Conservation (phyloP, 805 yeast species). For the Ogataea pignaliae region DNA sequence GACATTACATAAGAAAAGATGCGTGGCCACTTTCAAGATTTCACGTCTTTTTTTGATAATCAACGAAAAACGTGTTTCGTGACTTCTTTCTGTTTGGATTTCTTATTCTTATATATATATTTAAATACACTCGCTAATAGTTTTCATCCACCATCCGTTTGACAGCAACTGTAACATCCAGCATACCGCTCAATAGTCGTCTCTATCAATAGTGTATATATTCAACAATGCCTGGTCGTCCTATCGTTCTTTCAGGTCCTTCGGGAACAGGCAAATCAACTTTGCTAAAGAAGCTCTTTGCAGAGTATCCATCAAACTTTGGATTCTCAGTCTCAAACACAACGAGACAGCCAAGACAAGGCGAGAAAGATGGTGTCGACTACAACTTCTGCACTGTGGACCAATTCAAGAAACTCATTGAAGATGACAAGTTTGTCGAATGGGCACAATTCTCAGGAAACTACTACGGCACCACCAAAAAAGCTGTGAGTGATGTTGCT, state of each 20-base stretch:
- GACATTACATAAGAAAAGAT: no score
- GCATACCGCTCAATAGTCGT: no score
- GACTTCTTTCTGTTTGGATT: no score
- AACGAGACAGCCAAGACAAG: conserved; percentile 86
- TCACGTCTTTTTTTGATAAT: no score
- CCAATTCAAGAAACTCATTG: conserved; percentile 72
- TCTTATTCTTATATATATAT: no score
- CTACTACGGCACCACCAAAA: conserved; percentile 91
- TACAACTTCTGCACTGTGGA: conserved; percentile 84
- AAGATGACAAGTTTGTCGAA: conserved; percentile 76
- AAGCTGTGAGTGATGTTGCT: conserved; percentile 73
- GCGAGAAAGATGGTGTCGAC: conserved; percentile 85
- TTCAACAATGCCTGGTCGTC: conserved; percentile 45
- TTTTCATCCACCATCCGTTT: no score
- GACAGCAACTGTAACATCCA: no score
- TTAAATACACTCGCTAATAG: no score
- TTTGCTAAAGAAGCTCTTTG: conserved; percentile 79
- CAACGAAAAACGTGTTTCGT: no score
- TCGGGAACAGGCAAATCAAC: conserved; percentile 97
- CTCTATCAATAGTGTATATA: no score
- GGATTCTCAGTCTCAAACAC: conserved; percentile 95
- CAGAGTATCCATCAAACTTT: conserved; percentile 83
- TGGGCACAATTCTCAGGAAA: conserved; percentile 98
- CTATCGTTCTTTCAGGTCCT: conserved; percentile 95
- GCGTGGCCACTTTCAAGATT: no score